Percentiles rank a stretch among this genome's conserved stretches.
These are phyloP conservation scores for Debaryomyces hansenii DNA, from an alignment of 805 yeast species.

Conservation along the genomic window DNA sequence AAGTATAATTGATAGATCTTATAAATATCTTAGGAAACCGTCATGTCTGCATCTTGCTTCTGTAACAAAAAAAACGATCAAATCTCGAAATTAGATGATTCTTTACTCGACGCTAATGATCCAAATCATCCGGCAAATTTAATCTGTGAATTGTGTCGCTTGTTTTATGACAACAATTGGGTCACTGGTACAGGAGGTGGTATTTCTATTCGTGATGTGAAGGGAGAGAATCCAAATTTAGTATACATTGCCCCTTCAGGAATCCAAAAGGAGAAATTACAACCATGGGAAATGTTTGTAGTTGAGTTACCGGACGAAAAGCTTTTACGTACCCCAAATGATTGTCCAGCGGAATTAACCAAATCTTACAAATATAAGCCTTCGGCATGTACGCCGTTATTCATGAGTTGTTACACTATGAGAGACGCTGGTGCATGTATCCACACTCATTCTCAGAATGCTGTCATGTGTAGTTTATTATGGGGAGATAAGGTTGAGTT, in stretches of 20 bases:
- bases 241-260: constrained; percentile 93
- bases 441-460: constrained; percentile 90
- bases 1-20: too few relatives aligned
- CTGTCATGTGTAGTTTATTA: constrained; percentile 76
- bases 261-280: constrained; percentile 87
- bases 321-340: constrained; percentile 60
- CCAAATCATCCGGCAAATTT: constrained; percentile 78
- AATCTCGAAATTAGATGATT: constrained; percentile 32
- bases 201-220: constrained; percentile 63
- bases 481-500: constrained; percentile 65
- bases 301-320: constrained; percentile 54
- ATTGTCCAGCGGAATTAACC: constrained; percentile 36
- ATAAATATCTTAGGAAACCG: neutral
- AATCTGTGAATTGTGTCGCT: constrained; percentile 77
- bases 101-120: neutral
- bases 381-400: constrained; percentile 92
- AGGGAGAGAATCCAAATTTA: constrained; percentile 41
- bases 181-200: constrained; percentile 98
- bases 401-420: constrained; percentile 65
- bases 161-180: constrained; percentile 82
- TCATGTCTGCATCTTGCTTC: constrained; percentile 1
- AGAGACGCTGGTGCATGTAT: constrained; percentile 88
- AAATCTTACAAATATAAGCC: constrained; percentile 61
- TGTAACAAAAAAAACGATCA: constrained; percentile 1
- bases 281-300: constrained; percentile 79